These are phyloP conservation scores for Clavulina sp. DNA, from an alignment of 768 basidiomycete genomes.

Conservation along the genomic window DNA sequence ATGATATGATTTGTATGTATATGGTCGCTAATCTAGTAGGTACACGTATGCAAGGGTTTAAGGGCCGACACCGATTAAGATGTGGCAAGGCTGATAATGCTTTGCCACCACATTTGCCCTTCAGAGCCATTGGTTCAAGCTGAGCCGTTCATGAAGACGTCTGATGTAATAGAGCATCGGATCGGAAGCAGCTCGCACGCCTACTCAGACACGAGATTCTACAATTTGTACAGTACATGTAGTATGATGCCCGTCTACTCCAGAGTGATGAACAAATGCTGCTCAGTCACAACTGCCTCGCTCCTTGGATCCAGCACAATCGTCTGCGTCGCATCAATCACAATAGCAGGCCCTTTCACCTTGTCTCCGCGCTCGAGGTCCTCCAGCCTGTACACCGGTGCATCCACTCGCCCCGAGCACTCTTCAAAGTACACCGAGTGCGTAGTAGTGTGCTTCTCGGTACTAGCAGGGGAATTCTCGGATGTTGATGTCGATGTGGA, in stretches of 20 bases:
- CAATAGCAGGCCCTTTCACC: slow-evolving; percentile 75
- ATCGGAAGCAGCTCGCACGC: too few relatives aligned
- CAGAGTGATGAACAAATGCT: slow-evolving; percentile 42
- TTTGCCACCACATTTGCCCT: too few relatives aligned
- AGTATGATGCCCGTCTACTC: too few relatives aligned
- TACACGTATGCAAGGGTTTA: too few relatives aligned
- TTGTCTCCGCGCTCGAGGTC: slow-evolving; percentile 49
- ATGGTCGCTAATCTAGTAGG: too few relatives aligned
- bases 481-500: too few relatives aligned
- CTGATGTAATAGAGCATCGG: too few relatives aligned
- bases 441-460: slow-evolving; percentile 12
- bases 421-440: slow-evolving; percentile 71
- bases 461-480: not conserved
- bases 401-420: slow-evolving; percentile 46
- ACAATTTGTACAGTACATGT: not conserved
- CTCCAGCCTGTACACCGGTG: slow-evolving; percentile 63
- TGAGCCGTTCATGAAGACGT: too few relatives aligned
- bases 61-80: too few relatives aligned
- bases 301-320: slow-evolving; percentile 72
- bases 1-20: too few relatives aligned
- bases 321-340: slow-evolving; percentile 91
- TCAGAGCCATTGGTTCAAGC: too few relatives aligned
- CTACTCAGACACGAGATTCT: not conserved
- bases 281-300: slow-evolving; percentile 45
- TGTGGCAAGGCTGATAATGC: too few relatives aligned